Percentiles rank a stretch among this genome's conserved stretches.
phyloP scores from a whole-genome alignment of 768 basidiomycete species.

The Kwoniella bestiolae region DNA sequence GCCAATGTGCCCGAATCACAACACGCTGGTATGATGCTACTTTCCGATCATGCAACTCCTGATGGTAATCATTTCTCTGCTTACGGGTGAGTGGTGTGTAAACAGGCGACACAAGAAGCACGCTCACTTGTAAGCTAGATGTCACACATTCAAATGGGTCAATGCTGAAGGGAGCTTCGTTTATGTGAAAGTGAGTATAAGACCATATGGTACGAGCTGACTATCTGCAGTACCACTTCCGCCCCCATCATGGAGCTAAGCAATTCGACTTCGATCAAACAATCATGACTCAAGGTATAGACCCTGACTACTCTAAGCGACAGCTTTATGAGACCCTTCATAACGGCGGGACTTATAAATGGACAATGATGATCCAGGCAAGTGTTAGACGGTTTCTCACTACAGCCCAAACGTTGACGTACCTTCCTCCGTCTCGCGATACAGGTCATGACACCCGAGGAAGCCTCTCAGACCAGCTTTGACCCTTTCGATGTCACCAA shows the following conservation, averaged over 20 bases:
- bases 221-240: constrained; percentile 45
- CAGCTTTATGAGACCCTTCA: constrained; percentile 54
- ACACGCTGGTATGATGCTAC: constrained; percentile 53
- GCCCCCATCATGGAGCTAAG: constrained; percentile 35
- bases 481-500: constrained; percentile 56
- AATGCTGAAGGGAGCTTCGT: constrained; percentile 39
- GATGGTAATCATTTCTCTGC: constrained; percentile 44
- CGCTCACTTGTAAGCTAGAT: constrained; percentile 1
- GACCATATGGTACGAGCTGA: neutral
- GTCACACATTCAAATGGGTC: constrained; percentile 48
- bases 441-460: constrained; percentile 53
- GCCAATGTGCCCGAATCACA: constrained; percentile 51
- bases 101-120: neutral
- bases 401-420: neutral
- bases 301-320: constrained; percentile 54
- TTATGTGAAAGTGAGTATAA: constrained; percentile 47
- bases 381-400: neutral
- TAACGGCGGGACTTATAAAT: constrained; percentile 42
- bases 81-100: constrained; percentile 25
- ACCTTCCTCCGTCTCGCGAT: neutral
- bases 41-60: constrained; percentile 53
- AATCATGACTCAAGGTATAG: constrained; percentile 39
- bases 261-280: constrained; percentile 51
- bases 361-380: constrained; percentile 47
- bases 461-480: constrained; percentile 40